Percentiles rank a stretch among this genome's conserved stretches.
Evolutionary conservation across 2,329 filamentous ascomycete species (phyloP).

Genomic region (Dothideomycetes sp.): DNA sequence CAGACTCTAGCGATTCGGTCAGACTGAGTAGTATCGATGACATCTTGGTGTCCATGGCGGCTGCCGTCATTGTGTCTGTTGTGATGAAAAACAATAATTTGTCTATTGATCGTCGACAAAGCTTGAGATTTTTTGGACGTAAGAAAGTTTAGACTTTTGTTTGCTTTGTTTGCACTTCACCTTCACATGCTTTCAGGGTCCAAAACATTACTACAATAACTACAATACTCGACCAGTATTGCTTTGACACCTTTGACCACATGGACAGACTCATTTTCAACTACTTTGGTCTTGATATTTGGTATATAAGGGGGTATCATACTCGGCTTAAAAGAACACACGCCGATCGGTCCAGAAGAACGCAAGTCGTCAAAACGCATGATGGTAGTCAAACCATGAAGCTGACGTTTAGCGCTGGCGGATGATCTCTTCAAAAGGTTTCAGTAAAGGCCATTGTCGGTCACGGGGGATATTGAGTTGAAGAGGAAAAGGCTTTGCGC

Average conservation of each 20-base stretch:
- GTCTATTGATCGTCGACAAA: no score
- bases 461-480: slow-evolving; percentile 42
- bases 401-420: no score
- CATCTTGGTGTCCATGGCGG: slow-evolving; percentile 18
- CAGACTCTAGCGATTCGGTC: slow-evolving; percentile 56
- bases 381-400: no score
- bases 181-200: slow-evolving; percentile 10
- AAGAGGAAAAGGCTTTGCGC: slow-evolving; percentile 46
- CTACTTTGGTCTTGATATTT: not conserved
- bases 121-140: no score
- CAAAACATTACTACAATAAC: no score
- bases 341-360: not conserved
- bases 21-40: slow-evolving; percentile 32
- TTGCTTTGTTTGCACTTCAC: slow-evolving; percentile 5
- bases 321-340: not conserved
- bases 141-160: not conserved
- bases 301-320: slow-evolving; percentile 9
- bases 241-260: not conserved
- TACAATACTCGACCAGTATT: no score
- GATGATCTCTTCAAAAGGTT: slow-evolving; percentile 12
- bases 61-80: slow-evolving; percentile 1
- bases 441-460: slow-evolving; percentile 44
- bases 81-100: not conserved
- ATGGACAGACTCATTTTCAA: not conserved
- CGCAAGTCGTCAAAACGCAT: slow-evolving; percentile 1